These are phyloP conservation scores for Neckera pumila DNA, from an alignment of 225 moss, liverwort and hornwort genomes.

Conservation along the genomic window DNA sequence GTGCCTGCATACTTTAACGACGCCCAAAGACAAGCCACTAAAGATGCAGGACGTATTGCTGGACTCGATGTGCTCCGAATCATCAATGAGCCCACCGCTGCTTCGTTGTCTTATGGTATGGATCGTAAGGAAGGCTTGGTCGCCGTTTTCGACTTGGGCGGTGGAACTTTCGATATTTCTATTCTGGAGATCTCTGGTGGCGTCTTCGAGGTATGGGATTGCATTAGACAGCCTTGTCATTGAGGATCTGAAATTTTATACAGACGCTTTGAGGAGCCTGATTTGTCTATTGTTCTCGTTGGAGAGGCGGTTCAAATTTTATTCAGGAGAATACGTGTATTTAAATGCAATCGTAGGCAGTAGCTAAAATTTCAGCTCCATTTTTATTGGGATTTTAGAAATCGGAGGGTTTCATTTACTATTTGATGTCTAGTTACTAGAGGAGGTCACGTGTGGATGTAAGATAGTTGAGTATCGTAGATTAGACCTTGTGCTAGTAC, in stretches of 20 bases:
- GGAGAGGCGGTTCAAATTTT: background rate
- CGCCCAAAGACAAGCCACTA: slow-evolving; percentile 46
- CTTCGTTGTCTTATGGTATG: slow-evolving; percentile 88
- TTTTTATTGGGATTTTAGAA: background rate
- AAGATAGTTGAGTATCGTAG: background rate
- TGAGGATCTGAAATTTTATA: background rate
- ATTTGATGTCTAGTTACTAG: background rate
- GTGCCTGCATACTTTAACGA: slow-evolving; percentile 59
- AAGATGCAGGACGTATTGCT: slow-evolving; percentile 61
- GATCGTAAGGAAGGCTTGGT: slow-evolving; percentile 84
- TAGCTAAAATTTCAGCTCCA: background rate
- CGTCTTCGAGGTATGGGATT: slow-evolving; percentile 70
- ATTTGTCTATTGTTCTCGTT: background rate
- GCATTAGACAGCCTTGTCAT: background rate
- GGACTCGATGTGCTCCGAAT: slow-evolving; percentile 78
- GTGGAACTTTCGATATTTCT: slow-evolving; percentile 91
- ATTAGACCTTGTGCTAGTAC: background rate
- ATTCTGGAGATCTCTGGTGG: slow-evolving; percentile 86
- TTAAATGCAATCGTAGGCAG: background rate
- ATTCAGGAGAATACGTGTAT: background rate
- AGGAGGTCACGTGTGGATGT: background rate
- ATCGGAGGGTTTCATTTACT: no score
- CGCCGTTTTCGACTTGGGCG: slow-evolving; percentile 88
- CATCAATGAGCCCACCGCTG: slow-evolving; percentile 83
- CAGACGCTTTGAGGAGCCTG: background rate